A percentile compares a stretch with the other conserved stretches of the same genome.
These are phyloP conservation scores for Herpotrichia juniperi DNA, from an alignment of 2,329 filamentous ascomycete genomes.

Conservation along the genomic window DNA sequence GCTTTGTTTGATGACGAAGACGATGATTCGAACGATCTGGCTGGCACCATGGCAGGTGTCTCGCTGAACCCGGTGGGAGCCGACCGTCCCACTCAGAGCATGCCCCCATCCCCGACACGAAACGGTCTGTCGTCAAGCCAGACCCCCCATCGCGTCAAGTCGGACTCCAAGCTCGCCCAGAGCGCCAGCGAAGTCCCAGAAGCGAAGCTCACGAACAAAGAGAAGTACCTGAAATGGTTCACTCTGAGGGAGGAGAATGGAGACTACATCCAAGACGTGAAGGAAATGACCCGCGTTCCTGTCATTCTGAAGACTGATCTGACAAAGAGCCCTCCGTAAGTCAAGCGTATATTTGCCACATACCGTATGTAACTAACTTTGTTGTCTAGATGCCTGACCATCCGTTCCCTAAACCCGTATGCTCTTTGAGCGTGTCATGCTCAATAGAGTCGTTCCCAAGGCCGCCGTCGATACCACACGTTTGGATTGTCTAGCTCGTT, in stretches of 20 bases:
- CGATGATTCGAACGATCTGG: constrained; percentile 79
- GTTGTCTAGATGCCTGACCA: constrained; percentile 73
- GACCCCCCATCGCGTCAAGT: constrained; percentile 83
- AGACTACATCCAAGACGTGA: constrained; percentile 97
- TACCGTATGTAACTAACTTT: constrained; percentile 20
- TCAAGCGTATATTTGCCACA: constrained; percentile 40
- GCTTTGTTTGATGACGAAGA: constrained; percentile 95
- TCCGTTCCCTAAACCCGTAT: constrained; percentile 81
- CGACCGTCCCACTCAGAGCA: constrained; percentile 92
- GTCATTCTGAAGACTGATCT: constrained; percentile 98
- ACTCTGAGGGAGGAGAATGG: constrained; percentile 88
- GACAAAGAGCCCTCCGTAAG: constrained; percentile 98
- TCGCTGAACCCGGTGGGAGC: constrained; percentile 69
- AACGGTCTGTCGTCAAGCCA: constrained; percentile 70
- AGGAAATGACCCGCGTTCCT: constrained; percentile 96
- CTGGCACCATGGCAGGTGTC: constrained; percentile 90
- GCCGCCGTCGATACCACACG: background rate
- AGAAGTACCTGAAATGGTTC: constrained; percentile 94
- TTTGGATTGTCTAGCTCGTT: background rate
- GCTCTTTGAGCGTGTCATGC: constrained; percentile 54
- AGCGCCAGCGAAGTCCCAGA: constrained; percentile 72
- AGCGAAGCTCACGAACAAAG: constrained; percentile 85
- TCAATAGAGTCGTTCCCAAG: constrained; percentile 2
- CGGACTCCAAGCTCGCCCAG: constrained; percentile 87
- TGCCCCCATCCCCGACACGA: constrained; percentile 86